These are phyloP conservation scores for Mortierella sp. DNA, from an alignment of 371 early-diverging fungal species.

Conservation along the genomic window DNA sequence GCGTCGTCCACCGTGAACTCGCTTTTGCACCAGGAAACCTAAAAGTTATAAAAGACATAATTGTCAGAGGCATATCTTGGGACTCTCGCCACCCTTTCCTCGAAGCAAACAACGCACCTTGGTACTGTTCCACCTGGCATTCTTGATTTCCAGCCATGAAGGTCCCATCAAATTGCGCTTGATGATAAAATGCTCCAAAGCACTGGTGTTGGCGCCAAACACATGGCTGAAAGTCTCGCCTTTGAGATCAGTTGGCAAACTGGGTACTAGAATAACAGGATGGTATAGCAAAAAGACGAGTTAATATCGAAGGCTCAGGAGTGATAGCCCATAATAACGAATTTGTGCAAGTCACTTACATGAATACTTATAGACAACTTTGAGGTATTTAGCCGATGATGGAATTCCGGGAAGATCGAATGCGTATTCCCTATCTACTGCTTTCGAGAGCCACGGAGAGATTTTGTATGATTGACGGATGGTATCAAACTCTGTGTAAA, in stretches of 20 bases:
- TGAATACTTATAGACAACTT: slow-evolving; percentile 82
- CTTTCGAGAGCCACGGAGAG: slow-evolving; percentile 67
- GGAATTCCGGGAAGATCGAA: slow-evolving; percentile 94
- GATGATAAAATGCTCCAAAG: slow-evolving; percentile 93
- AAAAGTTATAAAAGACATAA: not conserved
- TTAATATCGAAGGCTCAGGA: not conserved
- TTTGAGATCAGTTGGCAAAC: slow-evolving; percentile 73
- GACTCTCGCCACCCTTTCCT: not conserved
- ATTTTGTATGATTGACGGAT: slow-evolving; percentile 72
- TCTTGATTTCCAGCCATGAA: slow-evolving; percentile 87
- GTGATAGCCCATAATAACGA: not conserved
- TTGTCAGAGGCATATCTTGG: not conserved
- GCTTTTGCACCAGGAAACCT: slow-evolving; percentile 89
- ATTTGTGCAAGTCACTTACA: slow-evolving; percentile 28
- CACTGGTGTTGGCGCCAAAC: slow-evolving; percentile 91
- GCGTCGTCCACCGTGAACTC: slow-evolving; percentile 80
- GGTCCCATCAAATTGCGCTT: slow-evolving; percentile 98
- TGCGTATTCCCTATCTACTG: slow-evolving; percentile 89
- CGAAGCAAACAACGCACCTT: slow-evolving; percentile 54
- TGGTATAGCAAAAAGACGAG: not conserved
- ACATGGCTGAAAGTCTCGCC: slow-evolving; percentile 89
- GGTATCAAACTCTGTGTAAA: slow-evolving; percentile 81
- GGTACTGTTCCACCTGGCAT: slow-evolving; percentile 59
- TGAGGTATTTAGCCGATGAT: slow-evolving; percentile 84
- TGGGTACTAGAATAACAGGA: slow-evolving; percentile 64